A percentile compares a stretch with the other conserved stretches of the same genome.
These are phyloP conservation scores for Gaultheria prostrata DNA, from an alignment of 148 eudicot species.

Conservation along the genomic window DNA sequence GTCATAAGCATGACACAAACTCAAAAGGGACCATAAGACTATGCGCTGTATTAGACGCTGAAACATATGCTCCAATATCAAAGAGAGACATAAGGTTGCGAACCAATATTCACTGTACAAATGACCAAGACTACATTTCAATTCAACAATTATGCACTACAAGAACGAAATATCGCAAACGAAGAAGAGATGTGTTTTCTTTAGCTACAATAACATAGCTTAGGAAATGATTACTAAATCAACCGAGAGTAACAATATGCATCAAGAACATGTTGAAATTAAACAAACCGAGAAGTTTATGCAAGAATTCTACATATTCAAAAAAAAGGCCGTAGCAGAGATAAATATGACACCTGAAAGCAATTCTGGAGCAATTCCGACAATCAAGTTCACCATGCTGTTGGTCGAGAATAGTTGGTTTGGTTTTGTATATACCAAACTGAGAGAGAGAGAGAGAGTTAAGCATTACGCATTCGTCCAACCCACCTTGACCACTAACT, in stretches of 20 bases:
- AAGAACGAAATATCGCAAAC: background rate
- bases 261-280: background rate
- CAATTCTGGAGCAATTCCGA: background rate
- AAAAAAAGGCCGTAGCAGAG: background rate
- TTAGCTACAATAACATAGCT: background rate
- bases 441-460: background rate
- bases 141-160: background rate
- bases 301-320: background rate
- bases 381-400: background rate
- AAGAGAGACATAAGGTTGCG: background rate
- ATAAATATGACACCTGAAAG: background rate
- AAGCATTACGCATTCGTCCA: background rate
- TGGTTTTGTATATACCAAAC: too few species aligned
- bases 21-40: background rate
- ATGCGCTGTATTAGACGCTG: background rate
- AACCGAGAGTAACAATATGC: background rate
- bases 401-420: background rate
- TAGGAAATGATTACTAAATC: background rate
- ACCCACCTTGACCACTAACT: background rate
- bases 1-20: background rate
- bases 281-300: background rate
- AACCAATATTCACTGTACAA: background rate
- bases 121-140: background rate
- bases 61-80: background rate
- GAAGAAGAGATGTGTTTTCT: background rate